These are phyloP conservation scores for Fusarium denticulatum DNA, from an alignment of 2,329 filamentous ascomycete genomes.

Conservation along the genomic window DNA sequence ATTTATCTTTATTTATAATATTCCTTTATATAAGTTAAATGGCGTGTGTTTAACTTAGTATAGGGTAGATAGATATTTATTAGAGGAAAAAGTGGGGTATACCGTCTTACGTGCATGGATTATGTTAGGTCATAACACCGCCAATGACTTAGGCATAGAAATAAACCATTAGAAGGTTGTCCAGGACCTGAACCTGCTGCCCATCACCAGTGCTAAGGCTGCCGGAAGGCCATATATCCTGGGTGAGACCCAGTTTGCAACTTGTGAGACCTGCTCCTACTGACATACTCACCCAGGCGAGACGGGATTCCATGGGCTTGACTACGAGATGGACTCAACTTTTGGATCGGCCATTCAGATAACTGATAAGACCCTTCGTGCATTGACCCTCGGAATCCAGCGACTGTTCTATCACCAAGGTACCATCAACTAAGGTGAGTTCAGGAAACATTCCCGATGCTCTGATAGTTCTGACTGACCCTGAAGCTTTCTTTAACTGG, in stretches of 20 bases:
- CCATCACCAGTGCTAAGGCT: neutral
- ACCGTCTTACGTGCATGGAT: too few species aligned
- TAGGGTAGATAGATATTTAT: too few species aligned
- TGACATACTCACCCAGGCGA: neutral
- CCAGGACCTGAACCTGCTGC: neutral
- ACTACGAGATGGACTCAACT: neutral
- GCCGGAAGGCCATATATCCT: neutral
- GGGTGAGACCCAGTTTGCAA: neutral
- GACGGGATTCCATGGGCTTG: neutral
- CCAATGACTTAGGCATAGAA: neutral
- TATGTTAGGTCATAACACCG: neutral
- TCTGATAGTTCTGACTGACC: accelerated
- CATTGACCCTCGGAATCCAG: neutral
- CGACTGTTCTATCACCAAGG: neutral
- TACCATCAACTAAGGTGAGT: neutral
- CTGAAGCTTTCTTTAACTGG: neutral
- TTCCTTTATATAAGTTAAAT: too few species aligned
- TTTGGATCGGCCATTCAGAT: neutral
- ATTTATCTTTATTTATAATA: too few species aligned
- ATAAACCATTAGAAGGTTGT: neutral
- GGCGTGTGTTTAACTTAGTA: too few species aligned
- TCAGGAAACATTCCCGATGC: accelerated
- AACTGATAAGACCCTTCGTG: neutral
- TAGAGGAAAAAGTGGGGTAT: too few species aligned
- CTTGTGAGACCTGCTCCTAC: too few species aligned